Evolutionary conservation across 495 filamentous ascomycete genomes (phyloP).

Genomic region (Annulohypoxylon stygium): DNA sequence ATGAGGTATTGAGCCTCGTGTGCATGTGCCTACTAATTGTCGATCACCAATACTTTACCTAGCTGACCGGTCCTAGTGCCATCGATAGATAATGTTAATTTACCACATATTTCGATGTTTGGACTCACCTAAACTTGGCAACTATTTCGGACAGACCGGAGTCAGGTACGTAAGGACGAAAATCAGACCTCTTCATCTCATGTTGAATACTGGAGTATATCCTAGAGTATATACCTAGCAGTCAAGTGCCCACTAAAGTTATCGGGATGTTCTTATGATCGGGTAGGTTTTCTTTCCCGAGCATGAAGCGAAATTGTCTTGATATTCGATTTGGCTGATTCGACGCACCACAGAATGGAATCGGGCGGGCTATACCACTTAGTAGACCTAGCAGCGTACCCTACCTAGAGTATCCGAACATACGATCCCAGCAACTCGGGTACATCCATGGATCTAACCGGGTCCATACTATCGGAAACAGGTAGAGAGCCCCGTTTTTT

Average conservation of each 20-base stretch:
- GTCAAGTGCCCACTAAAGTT: too few relatives aligned
- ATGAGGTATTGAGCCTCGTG: not conserved
- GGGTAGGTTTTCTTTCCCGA: not conserved
- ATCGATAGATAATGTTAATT: conserved; percentile 1
- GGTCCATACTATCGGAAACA: conserved; percentile 13
- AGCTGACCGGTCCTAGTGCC: not conserved
- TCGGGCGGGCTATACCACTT: conserved; percentile 1
- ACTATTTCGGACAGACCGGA: not conserved
- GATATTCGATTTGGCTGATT: conserved; percentile 3
- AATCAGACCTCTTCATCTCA: not conserved
- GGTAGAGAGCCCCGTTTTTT: conserved; percentile 7
- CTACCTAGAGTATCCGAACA: not conserved
- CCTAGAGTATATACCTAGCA: not conserved
- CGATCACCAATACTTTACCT: not conserved
- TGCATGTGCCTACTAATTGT: not conserved
- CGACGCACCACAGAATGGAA: not conserved
- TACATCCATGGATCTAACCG: conserved; percentile 16
- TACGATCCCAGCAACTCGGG: conserved; percentile 8
- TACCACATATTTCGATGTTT: conserved; percentile 7
- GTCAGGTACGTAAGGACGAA: not conserved
- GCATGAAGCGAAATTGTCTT: not conserved
- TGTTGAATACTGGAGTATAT: not conserved
- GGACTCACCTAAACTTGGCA: not conserved
- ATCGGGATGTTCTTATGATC: not conserved
- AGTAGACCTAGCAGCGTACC: not conserved